Percentiles rank a stretch among this genome's conserved stretches.
phyloP scores from a whole-genome alignment of 495 filamentous ascomycete species.

The Penicillium bovifimosum region DNA sequence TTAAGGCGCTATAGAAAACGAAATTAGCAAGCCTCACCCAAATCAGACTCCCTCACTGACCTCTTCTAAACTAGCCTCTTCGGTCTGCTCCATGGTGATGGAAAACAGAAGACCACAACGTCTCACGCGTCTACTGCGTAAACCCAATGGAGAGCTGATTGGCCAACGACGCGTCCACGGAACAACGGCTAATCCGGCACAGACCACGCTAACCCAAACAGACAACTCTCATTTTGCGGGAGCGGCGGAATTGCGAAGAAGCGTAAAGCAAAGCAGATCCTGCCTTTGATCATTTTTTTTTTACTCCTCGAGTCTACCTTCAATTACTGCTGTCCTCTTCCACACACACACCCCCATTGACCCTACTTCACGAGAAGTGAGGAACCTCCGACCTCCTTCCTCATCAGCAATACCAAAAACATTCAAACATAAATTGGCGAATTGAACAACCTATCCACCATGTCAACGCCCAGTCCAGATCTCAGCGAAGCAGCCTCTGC shows the following conservation, averaged over 20 bases:
- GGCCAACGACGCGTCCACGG: constrained; percentile 18
- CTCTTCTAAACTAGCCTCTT: constrained; percentile 39
- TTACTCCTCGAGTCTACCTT: background rate
- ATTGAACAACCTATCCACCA: constrained; percentile 12
- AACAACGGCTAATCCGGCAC: constrained; percentile 12
- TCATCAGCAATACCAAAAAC: background rate
- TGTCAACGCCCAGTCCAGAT: constrained; percentile 20
- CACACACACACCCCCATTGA: background rate
- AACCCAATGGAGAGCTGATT: constrained; percentile 18
- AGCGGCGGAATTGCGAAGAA: constrained; percentile 11
- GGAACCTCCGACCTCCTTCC: background rate
- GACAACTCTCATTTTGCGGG: background rate
- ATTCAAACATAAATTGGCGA: constrained; percentile 5
- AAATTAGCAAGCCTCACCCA: background rate
- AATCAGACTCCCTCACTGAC: constrained; percentile 13
- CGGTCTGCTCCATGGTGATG: constrained; percentile 30
- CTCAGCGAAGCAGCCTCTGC: constrained; percentile 24
- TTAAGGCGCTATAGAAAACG: constrained; percentile 64
- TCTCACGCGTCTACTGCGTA: constrained; percentile 17
- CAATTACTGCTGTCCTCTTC: background rate
- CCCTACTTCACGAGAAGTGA: background rate
- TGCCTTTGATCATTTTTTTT: background rate
- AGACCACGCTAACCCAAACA: background rate
- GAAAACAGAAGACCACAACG: constrained; percentile 1
- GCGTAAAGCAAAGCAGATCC: constrained; percentile 8